A percentile compares a stretch with the other conserved stretches of the same genome.
These are phyloP conservation scores for Emmonsiellopsis sp. DNA, from an alignment of 2,329 filamentous ascomycete genomes.

Conservation along the genomic window DNA sequence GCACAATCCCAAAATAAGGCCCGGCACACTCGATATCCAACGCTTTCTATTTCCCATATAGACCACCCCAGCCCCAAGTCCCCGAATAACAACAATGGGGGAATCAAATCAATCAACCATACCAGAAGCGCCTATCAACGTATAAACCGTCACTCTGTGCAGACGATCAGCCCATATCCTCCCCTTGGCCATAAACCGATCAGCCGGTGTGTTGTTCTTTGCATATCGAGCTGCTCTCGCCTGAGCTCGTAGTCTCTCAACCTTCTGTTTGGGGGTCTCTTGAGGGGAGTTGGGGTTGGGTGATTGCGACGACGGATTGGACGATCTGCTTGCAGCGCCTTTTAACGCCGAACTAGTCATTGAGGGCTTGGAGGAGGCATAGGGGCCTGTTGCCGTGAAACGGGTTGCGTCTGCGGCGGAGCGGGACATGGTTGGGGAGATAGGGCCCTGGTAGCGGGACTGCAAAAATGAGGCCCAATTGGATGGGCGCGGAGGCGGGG, in stretches of 20 bases:
- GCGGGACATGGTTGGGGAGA: slow-evolving; percentile 30
- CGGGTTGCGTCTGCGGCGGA: slow-evolving; percentile 41
- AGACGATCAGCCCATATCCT: slow-evolving; percentile 50
- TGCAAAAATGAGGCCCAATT: background rate
- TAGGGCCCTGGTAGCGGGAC: no score
- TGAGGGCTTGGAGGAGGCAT: slow-evolving; percentile 34
- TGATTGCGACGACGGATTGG: slow-evolving; percentile 9
- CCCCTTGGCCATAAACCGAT: slow-evolving; percentile 44
- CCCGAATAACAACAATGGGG: background rate
- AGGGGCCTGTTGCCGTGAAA: slow-evolving; percentile 42
- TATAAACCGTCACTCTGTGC: slow-evolving; percentile 51
- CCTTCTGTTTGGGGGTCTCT: slow-evolving; percentile 61
- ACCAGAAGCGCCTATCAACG: slow-evolving; percentile 54
- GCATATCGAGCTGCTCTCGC: slow-evolving; percentile 57
- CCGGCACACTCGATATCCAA: background rate
- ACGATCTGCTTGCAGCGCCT: slow-evolving; percentile 10
- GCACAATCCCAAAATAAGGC: background rate
- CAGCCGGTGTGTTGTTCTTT: slow-evolving; percentile 46
- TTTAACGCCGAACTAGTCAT: slow-evolving; percentile 16
- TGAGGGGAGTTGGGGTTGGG: slow-evolving; percentile 5
- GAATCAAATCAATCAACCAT: slow-evolving; percentile 18
- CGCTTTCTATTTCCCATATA: background rate
- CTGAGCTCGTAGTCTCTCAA: slow-evolving; percentile 57
- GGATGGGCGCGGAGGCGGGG: background rate
- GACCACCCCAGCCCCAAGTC: background rate